phyloP scores from a whole-genome alignment of 2,329 filamentous ascomycete species.

The Colletotrichum euphorbiae region DNA sequence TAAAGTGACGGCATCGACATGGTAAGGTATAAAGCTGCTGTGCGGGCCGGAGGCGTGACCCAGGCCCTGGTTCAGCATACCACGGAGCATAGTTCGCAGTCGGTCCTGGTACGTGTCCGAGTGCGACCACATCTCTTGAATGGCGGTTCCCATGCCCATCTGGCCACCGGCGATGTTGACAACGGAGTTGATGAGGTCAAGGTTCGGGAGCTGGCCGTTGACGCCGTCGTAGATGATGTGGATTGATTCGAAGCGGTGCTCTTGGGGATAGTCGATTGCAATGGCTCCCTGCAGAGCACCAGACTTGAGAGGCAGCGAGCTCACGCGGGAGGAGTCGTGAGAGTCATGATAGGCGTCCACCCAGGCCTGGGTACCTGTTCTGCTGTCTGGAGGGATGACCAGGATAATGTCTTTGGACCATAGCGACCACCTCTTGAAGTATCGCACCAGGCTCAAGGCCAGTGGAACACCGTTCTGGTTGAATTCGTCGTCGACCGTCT shows the following conservation, averaged over 20 bases:
- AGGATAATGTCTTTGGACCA: slow-evolving; percentile 99
- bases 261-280: slow-evolving; percentile 91
- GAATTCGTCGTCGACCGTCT: slow-evolving; percentile 79
- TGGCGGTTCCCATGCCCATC: slow-evolving; percentile 85
- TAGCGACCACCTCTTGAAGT: slow-evolving; percentile 97
- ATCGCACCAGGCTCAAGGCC: slow-evolving; percentile 86
- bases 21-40: slow-evolving; percentile 96
- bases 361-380: slow-evolving; percentile 93
- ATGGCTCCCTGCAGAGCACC: slow-evolving; percentile 93
- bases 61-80: slow-evolving; percentile 91
- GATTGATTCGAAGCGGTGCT: slow-evolving; percentile 85
- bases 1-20: slow-evolving; percentile 94
- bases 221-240: slow-evolving; percentile 95
- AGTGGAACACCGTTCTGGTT: slow-evolving; percentile 91
- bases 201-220: slow-evolving; percentile 94
- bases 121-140: slow-evolving; percentile 88
- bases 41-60: slow-evolving; percentile 92
- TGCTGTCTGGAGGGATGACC: slow-evolving; percentile 88
- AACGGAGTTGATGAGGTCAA: slow-evolving; percentile 95
- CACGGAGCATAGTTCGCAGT: slow-evolving; percentile 87
- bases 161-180: slow-evolving; percentile 88
- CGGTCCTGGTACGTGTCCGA: slow-evolving; percentile 83
- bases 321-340: slow-evolving; percentile 77
- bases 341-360: slow-evolving; percentile 97
- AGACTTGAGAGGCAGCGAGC: slow-evolving; percentile 86